Conservation (phyloP, 1,139 yeast species). For the Hansenula lynferdii region DNA sequence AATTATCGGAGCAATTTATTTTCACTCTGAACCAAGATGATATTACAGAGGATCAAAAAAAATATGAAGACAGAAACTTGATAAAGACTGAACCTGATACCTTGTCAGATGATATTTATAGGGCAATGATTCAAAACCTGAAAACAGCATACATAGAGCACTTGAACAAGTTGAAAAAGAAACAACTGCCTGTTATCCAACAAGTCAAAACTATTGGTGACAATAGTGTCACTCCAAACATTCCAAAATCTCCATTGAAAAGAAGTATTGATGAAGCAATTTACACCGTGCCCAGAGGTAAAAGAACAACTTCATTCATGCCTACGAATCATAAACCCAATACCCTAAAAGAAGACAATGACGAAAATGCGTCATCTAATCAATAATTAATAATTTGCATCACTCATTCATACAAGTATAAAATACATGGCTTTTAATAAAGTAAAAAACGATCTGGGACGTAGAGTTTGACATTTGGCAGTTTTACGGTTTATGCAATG, state of each 20-base stretch:
- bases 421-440: too few relatives aligned
- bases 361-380: too few relatives aligned
- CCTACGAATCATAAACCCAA: too few relatives aligned
- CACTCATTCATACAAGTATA: too few relatives aligned
- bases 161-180: background rate
- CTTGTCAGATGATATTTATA: constrained; percentile 2
- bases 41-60: background rate
- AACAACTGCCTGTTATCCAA: background rate
- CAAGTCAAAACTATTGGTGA: background rate
- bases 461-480: too few relatives aligned
- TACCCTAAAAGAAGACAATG: too few relatives aligned
- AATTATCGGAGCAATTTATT: background rate
- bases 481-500: too few relatives aligned
- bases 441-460: too few relatives aligned
- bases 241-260: constrained; percentile 1
- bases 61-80: constrained; percentile 1
- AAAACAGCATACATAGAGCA: background rate
- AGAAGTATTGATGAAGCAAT: constrained; percentile 1
- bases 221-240: background rate
- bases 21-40: background rate
- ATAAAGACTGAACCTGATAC: constrained; percentile 13
- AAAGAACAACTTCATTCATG: too few relatives aligned
- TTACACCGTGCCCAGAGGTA: background rate
- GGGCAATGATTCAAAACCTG: background rate
- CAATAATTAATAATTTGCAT: too few relatives aligned